These are phyloP conservation scores for Chlamydomonas sphaeroides DNA, from an alignment of 139 green algal genomes.

Conservation along the genomic window DNA sequence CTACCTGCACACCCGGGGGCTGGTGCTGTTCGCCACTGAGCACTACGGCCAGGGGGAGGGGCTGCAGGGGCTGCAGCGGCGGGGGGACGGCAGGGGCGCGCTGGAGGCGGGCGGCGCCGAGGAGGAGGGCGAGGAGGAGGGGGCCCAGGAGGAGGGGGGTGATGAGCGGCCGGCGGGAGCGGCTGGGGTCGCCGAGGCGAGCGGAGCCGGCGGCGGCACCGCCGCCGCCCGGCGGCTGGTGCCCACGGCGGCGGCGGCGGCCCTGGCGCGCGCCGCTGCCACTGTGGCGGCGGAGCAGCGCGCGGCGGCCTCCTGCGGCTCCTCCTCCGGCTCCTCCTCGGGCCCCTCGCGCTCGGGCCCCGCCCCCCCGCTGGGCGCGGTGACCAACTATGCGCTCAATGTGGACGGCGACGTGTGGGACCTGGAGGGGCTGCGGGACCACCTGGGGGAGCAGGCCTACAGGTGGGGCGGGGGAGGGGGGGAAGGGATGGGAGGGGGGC, in stretches of 20 bases:
- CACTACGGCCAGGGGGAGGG: slow-evolving; percentile 13
- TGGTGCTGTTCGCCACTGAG: slow-evolving; percentile 61
- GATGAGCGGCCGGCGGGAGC: no score
- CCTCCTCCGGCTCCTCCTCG: no score
- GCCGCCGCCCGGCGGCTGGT: no score
- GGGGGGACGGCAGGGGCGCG: no score
- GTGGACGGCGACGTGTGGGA: slow-evolving; percentile 60
- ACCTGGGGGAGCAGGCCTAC: slow-evolving; percentile 39
- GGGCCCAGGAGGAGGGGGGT: no score
- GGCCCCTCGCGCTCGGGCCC: no score
- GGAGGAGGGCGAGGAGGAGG: slow-evolving; percentile 3
- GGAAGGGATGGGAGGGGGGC: neutral
- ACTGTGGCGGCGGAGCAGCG: neutral
- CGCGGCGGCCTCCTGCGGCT: no score
- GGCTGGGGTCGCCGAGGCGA: neutral
- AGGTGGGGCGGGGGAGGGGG: slow-evolving; percentile 1
- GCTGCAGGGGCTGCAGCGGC: neutral
- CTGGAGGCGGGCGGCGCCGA: neutral
- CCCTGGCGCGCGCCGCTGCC: neutral
- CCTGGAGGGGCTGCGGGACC: slow-evolving; percentile 46
- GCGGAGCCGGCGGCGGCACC: no score
- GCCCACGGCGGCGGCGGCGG: neutral
- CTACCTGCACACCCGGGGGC: slow-evolving; percentile 53
- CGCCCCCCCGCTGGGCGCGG: neutral
- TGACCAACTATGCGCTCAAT: slow-evolving; percentile 71